phyloP scores from a whole-genome alignment of 352 stramenopile genomes.

The Pilasporangium apinafurcum region DNA sequence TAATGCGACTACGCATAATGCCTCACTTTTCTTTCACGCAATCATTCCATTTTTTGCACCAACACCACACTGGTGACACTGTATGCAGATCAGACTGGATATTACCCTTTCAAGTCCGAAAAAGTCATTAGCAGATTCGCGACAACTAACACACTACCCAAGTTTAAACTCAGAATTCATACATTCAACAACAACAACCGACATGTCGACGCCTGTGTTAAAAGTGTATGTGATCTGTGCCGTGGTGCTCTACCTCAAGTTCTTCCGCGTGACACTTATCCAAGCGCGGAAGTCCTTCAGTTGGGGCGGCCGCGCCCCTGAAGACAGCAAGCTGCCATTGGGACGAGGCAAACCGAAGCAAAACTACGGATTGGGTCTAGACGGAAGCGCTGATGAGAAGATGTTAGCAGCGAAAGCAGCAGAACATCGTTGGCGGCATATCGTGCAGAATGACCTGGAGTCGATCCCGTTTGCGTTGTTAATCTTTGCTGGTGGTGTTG shows the following conservation, averaged over 20 bases:
- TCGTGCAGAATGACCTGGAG: conserved; percentile 43
- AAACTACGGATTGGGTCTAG: too few species aligned
- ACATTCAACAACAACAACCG: too few species aligned
- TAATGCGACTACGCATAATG: too few species aligned
- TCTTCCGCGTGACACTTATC: neutral
- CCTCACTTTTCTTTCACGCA: too few species aligned
- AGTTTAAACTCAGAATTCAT: too few species aligned
- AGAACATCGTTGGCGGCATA: conserved; percentile 31
- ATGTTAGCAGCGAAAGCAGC: conserved; percentile 9
- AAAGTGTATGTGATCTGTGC: conserved; percentile 2
- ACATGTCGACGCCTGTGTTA: conserved; percentile 4
- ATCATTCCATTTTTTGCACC: too few species aligned
- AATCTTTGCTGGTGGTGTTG: conserved; percentile 22
- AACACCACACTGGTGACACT: too few species aligned
- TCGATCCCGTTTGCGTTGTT: conserved; percentile 32
- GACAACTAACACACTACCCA: too few species aligned
- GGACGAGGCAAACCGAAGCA: neutral
- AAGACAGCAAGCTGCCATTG: conserved; percentile 2
- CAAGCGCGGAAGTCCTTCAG: conserved; percentile 1
- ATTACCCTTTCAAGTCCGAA: too few species aligned
- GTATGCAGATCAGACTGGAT: too few species aligned
- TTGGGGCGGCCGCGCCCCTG: neutral
- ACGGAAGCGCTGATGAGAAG: conserved; percentile 20
- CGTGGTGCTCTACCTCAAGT: conserved; percentile 1
- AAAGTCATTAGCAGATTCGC: too few species aligned